phyloP scores from a whole-genome alignment of 78 protist genomes.

The Dictyostelium purpureum region DNA sequence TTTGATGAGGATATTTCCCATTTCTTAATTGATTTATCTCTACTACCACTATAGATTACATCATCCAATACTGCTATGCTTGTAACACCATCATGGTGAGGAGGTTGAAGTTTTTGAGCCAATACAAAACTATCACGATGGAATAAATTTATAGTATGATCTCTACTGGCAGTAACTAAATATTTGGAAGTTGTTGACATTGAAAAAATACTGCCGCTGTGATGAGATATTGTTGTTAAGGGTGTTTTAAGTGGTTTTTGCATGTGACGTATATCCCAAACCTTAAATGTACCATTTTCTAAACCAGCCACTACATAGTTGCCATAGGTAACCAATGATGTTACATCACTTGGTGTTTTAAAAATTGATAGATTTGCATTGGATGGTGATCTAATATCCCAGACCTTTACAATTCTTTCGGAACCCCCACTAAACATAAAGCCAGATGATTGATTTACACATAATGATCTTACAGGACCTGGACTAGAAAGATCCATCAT shows the following conservation, averaged over 20 bases:
- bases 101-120: slow-evolving; percentile 59
- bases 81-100: slow-evolving; percentile 71
- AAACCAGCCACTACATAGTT: slow-evolving; percentile 33
- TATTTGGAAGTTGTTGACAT: slow-evolving; percentile 32
- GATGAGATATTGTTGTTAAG: not conserved
- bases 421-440: slow-evolving; percentile 64
- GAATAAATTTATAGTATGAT: slow-evolving; percentile 52
- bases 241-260: slow-evolving; percentile 51
- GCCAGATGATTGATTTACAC: not conserved
- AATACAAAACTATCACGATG: slow-evolving; percentile 40
- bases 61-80: slow-evolving; percentile 16
- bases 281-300: slow-evolving; percentile 45
- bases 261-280: slow-evolving; percentile 49
- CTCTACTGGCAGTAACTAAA: slow-evolving; percentile 38
- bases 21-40: slow-evolving; percentile 55
- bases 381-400: slow-evolving; percentile 21
- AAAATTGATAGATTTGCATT: not conserved
- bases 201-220: slow-evolving; percentile 18
- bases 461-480: slow-evolving; percentile 29
- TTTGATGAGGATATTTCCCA: slow-evolving; percentile 37
- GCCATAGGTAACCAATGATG: slow-evolving; percentile 22
- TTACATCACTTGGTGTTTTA: slow-evolving; percentile 11
- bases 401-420: slow-evolving; percentile 17
- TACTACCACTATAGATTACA: slow-evolving; percentile 30
- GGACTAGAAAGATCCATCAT: slow-evolving; percentile 29